Evolutionary conservation across 164 flowering plant genomes (phyloP).

Genomic region (Dillenia turbinata): DNA sequence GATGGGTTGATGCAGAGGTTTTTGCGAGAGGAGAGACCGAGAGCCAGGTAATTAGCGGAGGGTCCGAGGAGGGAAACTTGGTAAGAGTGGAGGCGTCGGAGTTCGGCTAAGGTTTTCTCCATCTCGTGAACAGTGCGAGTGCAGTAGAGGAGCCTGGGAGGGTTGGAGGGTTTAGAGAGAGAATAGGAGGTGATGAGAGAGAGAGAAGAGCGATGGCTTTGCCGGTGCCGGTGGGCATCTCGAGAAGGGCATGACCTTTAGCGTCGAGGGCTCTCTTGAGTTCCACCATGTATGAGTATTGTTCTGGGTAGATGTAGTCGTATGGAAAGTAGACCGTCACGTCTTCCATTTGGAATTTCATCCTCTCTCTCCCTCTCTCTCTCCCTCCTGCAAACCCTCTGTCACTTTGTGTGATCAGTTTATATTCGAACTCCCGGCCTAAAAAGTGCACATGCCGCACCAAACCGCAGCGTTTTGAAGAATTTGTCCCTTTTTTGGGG

Average conservation of each 20-base stretch:
- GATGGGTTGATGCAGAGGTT: slow-evolving; percentile 77
- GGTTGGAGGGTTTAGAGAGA: slow-evolving; percentile 58
- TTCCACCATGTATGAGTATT: slow-evolving; percentile 86
- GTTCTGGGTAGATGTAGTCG: slow-evolving; percentile 95
- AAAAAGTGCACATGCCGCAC: too few species aligned
- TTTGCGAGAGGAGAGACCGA: slow-evolving; percentile 91
- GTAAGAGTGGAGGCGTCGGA: slow-evolving; percentile 60
- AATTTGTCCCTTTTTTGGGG: accelerated
- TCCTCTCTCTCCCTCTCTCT: slow-evolving; percentile 8
- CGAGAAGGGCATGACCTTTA: slow-evolving; percentile 89
- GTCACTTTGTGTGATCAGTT: too few species aligned
- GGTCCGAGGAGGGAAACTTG: slow-evolving; percentile 56
- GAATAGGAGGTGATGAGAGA: slow-evolving; percentile 78
- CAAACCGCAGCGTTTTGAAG: too few species aligned
- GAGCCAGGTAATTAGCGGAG: slow-evolving; percentile 59
- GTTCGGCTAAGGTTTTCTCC: slow-evolving; percentile 97
- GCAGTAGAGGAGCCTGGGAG: slow-evolving; percentile 86
- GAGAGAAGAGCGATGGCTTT: slow-evolving; percentile 96
- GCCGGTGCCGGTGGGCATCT: slow-evolving; percentile 99
- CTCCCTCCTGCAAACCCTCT: too few species aligned
- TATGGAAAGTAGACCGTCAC: slow-evolving; percentile 95
- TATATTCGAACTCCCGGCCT: too few species aligned
- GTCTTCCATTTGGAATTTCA: slow-evolving; percentile 91
- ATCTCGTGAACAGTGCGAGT: slow-evolving; percentile 99
- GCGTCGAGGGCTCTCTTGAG: slow-evolving; percentile 93